phyloP scores from a whole-genome alignment of 116 monocot genomes.

The Phalaenopsis hybrid region DNA sequence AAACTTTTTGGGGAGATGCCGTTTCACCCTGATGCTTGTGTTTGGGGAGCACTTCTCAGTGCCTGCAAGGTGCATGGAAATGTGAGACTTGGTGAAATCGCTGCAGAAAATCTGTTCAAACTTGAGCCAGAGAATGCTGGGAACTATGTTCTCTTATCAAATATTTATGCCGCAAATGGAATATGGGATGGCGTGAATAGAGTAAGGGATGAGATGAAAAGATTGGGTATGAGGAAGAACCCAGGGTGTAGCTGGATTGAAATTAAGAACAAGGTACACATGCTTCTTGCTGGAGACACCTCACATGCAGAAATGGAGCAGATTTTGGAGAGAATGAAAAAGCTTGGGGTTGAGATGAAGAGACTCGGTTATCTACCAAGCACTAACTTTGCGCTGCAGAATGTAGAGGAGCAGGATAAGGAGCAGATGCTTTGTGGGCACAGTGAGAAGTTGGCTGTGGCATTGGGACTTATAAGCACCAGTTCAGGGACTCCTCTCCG shows the following conservation, averaged over 20 bases:
- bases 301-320: slow-evolving; percentile 48
- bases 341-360: slow-evolving; percentile 52
- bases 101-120: slow-evolving; percentile 51
- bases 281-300: slow-evolving; percentile 65
- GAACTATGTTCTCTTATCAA: slow-evolving; percentile 71
- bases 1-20: slow-evolving; percentile 44
- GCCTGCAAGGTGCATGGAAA: slow-evolving; percentile 57
- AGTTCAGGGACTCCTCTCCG: slow-evolving; percentile 39
- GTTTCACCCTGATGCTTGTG: slow-evolving; percentile 53
- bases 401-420: slow-evolving; percentile 92
- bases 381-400: slow-evolving; percentile 59
- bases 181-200: slow-evolving; percentile 44
- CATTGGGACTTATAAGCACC: slow-evolving; percentile 62
- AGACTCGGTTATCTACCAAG: slow-evolving; percentile 43
- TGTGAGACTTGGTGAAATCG: slow-evolving; percentile 52
- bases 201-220: slow-evolving; percentile 54
- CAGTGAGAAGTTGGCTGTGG: slow-evolving; percentile 81
- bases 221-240: slow-evolving; percentile 56
- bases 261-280: slow-evolving; percentile 61
- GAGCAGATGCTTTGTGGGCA: slow-evolving; percentile 76
- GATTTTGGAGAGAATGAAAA: slow-evolving; percentile 45
- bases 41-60: slow-evolving; percentile 73
- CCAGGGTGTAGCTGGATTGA: slow-evolving; percentile 79
- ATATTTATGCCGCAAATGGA: slow-evolving; percentile 63
- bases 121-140: slow-evolving; percentile 75